Base-by-base conservation (phyloP, 2,329 filamentous ascomycete genomes). In the Thelonectria olida region DNA sequence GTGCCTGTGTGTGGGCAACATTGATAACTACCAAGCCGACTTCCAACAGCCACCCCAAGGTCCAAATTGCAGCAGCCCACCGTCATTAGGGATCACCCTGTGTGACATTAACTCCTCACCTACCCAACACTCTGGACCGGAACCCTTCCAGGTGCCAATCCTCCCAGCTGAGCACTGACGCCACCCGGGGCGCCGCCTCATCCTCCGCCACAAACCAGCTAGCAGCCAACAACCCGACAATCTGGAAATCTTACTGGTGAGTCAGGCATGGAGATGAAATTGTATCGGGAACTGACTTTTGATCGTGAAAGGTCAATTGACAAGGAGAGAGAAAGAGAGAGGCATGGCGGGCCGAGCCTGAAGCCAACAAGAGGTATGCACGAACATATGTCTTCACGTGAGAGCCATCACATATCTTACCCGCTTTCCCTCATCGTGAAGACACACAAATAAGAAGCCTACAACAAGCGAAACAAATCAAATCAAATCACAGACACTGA, bases 191-290 rank as follows among this genome's bases (percentile, higher is more conserved):
- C 19, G 34, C 34, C 34, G 31, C 34, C 49, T 47, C 41, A 25
- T 25, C 42, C 52, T 47, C 51, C 51, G 51, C 51, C 51, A 54
- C 51, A 54, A 25, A n/a, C 12, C 42, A 45, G 15, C 42, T 45
- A 23, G n/a, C 22, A 7, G 15, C 42, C 4, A 45, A 45, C 20
- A 45, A 27, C 10, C 20, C 22, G 42, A 44, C 12, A 44, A 9
- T 13, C 39, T 13, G 39, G 39, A 19, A 44, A 44, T 25, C 3
- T 44, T 17, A 23, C 19, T 13, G 20, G 42, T 45, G 22, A 25
- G 42, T 27, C 20, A 45, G 20, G 42, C 20, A 45, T 45, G 42
- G 42, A 17, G 20, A 45, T 25, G 42, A 27, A 45, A 22, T 27
- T 45, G 42, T 13, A 27, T 25, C 42, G 20, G 13, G 42, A 13